Evolutionary conservation across 805 yeast genomes (phyloP).

Genomic region (Ogataea nonfermentans): DNA sequence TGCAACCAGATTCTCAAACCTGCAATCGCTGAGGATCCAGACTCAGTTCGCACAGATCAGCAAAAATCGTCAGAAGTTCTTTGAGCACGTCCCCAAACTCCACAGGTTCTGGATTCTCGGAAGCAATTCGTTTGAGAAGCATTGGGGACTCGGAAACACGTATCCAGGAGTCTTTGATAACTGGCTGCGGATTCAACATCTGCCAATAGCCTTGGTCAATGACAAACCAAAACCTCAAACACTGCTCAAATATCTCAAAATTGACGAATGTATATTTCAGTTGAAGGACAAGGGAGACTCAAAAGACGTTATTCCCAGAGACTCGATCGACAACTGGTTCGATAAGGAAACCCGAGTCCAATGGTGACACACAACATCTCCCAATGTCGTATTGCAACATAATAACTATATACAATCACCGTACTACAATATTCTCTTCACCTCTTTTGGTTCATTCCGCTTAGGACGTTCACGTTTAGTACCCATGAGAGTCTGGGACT

Average conservation of each 20-base stretch:
- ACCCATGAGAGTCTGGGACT: slow-evolving; percentile 1
- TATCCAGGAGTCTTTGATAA: slow-evolving; percentile 56
- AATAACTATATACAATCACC: slow-evolving; percentile 7
- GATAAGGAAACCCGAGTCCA: slow-evolving; percentile 27
- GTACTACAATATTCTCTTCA: slow-evolving; percentile 13
- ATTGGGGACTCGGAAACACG: slow-evolving; percentile 52
- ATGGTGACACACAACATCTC: neutral
- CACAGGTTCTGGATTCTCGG: slow-evolving; percentile 46
- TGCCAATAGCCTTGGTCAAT: slow-evolving; percentile 41
- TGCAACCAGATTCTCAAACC: slow-evolving; percentile 16
- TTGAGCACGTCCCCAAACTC: slow-evolving; percentile 32
- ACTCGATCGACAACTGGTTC: slow-evolving; percentile 49
- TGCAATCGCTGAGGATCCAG: slow-evolving; percentile 43
- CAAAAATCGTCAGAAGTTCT: slow-evolving; percentile 27
- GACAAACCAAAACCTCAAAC: slow-evolving; percentile 11
- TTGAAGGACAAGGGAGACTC: slow-evolving; percentile 25
- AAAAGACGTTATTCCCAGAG: slow-evolving; percentile 39
- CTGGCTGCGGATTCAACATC: slow-evolving; percentile 56
- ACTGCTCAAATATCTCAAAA: slow-evolving; percentile 38
- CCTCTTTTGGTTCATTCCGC: slow-evolving; percentile 6
- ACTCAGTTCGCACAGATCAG: slow-evolving; percentile 32
- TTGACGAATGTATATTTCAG: slow-evolving; percentile 51
- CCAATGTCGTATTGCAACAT: neutral
- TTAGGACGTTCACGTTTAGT: neutral
- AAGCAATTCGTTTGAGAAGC: slow-evolving; percentile 49